Base-by-base conservation (phyloP, 2,329 filamentous ascomycete species). In the Fusarium agapanthi region DNA sequence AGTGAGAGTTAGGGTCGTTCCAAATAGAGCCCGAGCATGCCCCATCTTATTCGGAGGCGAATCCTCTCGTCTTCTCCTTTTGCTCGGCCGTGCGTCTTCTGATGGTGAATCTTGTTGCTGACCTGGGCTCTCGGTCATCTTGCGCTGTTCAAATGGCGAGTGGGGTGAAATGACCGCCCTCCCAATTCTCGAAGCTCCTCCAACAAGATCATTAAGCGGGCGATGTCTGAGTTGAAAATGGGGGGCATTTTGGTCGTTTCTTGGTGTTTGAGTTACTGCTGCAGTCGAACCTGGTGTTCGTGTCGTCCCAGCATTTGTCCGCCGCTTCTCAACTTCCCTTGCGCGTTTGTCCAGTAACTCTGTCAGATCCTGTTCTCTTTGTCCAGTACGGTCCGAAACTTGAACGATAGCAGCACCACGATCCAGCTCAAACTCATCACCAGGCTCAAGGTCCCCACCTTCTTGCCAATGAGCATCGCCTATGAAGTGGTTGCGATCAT, bases 401-500 rank as follows among this genome's bases (percentile, higher is more conserved):
- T 97, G 91, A 16, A 98, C 92, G 65, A 97, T 87, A 34, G 93
- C 88, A 4, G 90, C 90, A 53, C 91, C 92, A 55, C 91, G 88
- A 75, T 97, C 94, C 58, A 98, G 84, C 63, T 90, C 87, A 58
- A 98, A 80, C 81, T 97, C 94, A 69, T 97, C 93, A 11, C 95
- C 95, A 66, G 96, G 93, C 38, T 89, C 88, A 28, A 97, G 84
- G n/a, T 88, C 87, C 41, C 87, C 88, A 58, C 88, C 87, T 50
- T 90, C 87, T 47, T 90, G 90, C 91, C 93, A 96, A 81, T 97
- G 94, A 37, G 90, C 89, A 80, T 97, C 95, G 7, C 95, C 95
- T 34, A 98, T 88, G 73, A 92, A 94, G 79, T 95, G 94, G 1
- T 93, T 90, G 6, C 89, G 85, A 51, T 93, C 90, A 80, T 97